phyloP scores from a whole-genome alignment of 495 filamentous ascomycete genomes.

The Lasiosphaeria ovina region DNA sequence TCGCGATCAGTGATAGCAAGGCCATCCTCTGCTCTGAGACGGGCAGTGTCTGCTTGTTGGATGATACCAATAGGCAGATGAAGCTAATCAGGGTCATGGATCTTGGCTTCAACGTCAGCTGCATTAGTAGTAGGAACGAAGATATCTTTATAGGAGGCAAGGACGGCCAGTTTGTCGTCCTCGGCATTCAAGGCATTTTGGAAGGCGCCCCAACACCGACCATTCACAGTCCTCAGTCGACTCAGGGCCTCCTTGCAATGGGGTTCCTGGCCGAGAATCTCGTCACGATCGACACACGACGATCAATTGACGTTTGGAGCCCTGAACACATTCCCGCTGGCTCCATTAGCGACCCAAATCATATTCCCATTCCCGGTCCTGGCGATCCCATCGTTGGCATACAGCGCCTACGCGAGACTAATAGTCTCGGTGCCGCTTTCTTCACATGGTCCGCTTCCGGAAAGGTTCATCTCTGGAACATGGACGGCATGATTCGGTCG shows the following conservation, averaged over 20 bases:
- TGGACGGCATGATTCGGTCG: slow-evolving; percentile 63
- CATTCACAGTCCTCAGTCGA: slow-evolving; percentile 28
- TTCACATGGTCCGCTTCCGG: slow-evolving; percentile 85
- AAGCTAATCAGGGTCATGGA: slow-evolving; percentile 63
- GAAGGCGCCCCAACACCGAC: slow-evolving; percentile 27
- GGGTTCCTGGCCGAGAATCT: slow-evolving; percentile 65
- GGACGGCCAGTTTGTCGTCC: slow-evolving; percentile 41
- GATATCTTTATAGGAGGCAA: slow-evolving; percentile 44
- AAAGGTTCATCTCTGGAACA: slow-evolving; percentile 75
- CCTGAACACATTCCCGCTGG: slow-evolving; percentile 35
- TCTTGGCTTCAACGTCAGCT: slow-evolving; percentile 61
- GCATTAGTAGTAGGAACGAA: slow-evolving; percentile 51
- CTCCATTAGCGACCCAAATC: slow-evolving; percentile 28
- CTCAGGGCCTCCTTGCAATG: slow-evolving; percentile 56
- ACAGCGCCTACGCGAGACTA: slow-evolving; percentile 54
- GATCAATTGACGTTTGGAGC: slow-evolving; percentile 66
- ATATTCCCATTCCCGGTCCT: slow-evolving; percentile 63
- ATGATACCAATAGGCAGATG: slow-evolving; percentile 69
- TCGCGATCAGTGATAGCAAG: slow-evolving; percentile 66
- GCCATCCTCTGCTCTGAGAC: slow-evolving; percentile 71
- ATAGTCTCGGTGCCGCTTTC: slow-evolving; percentile 64
- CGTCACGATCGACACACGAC: slow-evolving; percentile 72
- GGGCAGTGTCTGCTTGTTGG: slow-evolving; percentile 73
- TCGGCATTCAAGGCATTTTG: slow-evolving; percentile 42
- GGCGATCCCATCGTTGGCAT: slow-evolving; percentile 78